These are phyloP conservation scores for Syncephalastrum monosporum DNA, from an alignment of 371 early-diverging fungal species.

Conservation along the genomic window DNA sequence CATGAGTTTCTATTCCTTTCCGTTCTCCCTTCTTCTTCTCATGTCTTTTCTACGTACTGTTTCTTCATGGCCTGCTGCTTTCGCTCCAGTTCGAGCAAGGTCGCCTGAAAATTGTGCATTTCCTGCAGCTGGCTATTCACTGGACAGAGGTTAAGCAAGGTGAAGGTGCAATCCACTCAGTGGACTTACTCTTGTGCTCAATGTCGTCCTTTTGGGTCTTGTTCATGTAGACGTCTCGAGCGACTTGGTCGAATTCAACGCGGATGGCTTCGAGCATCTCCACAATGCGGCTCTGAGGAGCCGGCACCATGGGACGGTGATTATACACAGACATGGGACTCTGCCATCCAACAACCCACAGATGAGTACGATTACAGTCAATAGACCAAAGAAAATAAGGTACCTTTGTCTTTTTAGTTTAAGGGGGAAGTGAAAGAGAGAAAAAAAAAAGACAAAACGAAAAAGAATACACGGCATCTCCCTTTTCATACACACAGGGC, in stretches of 20 bases:
- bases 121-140: slow-evolving; percentile 79
- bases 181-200: slow-evolving; percentile 81
- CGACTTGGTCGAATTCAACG: slow-evolving; percentile 78
- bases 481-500: too few relatives aligned
- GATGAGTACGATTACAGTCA: neutral
- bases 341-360: slow-evolving; percentile 1
- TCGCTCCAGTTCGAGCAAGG: slow-evolving; percentile 77
- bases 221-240: slow-evolving; percentile 74
- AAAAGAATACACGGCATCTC: too few relatives aligned
- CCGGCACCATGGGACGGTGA: slow-evolving; percentile 86
- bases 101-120: slow-evolving; percentile 79
- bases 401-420: too few relatives aligned
- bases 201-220: slow-evolving; percentile 86
- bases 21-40: slow-evolving; percentile 23
- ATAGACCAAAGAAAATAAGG: too few relatives aligned
- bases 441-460: too few relatives aligned
- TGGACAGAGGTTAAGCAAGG: slow-evolving; percentile 14
- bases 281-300: slow-evolving; percentile 66
- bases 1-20: slow-evolving; percentile 36
- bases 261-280: slow-evolving; percentile 87
- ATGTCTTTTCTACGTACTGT: slow-evolving; percentile 45
- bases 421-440: neutral
- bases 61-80: slow-evolving; percentile 76
- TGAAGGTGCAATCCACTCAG: neutral
- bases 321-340: slow-evolving; percentile 66